A percentile compares a stretch with the other conserved stretches of the same genome.
Conservation (phyloP, 495 filamentous ascomycete genomes). For the Tuber umbilicatum region DNA sequence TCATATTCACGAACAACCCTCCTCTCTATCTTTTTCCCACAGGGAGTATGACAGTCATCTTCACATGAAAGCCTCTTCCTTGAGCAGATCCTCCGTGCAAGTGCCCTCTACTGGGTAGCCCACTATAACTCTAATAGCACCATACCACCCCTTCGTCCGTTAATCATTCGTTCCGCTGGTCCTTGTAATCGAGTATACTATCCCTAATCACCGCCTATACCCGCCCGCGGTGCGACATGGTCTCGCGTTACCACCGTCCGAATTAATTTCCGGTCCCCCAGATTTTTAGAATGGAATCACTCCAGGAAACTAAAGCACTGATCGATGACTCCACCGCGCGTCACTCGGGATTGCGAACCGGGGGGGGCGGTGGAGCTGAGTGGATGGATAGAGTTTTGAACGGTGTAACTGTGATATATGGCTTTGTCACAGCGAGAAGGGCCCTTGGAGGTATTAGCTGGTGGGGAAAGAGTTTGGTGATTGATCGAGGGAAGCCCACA, state of each 20-base stretch:
- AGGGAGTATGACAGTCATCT: neutral
- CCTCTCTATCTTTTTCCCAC: neutral
- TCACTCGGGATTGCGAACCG: neutral
- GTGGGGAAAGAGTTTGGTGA: neutral
- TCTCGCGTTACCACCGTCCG: neutral
- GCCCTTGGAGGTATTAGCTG: neutral
- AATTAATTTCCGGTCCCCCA: neutral
- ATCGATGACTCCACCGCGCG: neutral
- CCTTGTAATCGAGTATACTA: neutral
- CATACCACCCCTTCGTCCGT: neutral
- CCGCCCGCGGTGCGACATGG: neutral
- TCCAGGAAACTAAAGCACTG: neutral
- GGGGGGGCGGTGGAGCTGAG: neutral
- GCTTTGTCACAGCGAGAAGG: neutral
- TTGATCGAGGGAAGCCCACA: neutral
- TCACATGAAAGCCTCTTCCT: neutral
- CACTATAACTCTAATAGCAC: neutral
- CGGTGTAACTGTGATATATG: neutral
- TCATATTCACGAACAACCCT: neutral
- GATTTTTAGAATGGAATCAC: neutral
- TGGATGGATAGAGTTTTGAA: neutral
- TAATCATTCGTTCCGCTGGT: neutral
- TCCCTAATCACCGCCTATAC: neutral
- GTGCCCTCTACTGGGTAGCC: neutral
- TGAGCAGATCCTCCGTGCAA: neutral